Conservation (phyloP, 2,329 filamentous ascomycete genomes). For the Ophiostoma montium region DNA sequence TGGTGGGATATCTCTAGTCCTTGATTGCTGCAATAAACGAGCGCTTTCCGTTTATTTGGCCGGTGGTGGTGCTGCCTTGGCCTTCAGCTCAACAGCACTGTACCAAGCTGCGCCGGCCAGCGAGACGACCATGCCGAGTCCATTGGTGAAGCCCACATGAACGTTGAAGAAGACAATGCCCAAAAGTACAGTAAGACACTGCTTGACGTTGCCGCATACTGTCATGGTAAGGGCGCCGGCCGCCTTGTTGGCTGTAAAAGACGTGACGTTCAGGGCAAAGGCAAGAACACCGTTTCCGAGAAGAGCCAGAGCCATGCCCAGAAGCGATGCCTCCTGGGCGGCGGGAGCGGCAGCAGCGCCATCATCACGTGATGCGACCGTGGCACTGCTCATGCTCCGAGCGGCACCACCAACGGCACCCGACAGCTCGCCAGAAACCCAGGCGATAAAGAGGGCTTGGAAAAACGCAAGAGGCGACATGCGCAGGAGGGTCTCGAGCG, state of each 20-base stretch:
- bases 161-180: slow-evolving; percentile 40
- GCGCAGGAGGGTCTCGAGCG: slow-evolving; percentile 46
- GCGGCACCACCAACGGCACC: slow-evolving; percentile 14
- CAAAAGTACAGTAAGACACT: slow-evolving; percentile 39
- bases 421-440: slow-evolving; percentile 36
- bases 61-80: slow-evolving; percentile 5
- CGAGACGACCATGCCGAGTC: slow-evolving; percentile 40
- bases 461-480: slow-evolving; percentile 46
- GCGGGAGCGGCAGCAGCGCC: not conserved
- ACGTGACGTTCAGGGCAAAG: slow-evolving; percentile 41
- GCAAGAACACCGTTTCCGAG: slow-evolving; percentile 39
- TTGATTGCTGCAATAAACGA: not conserved
- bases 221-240: slow-evolving; percentile 45
- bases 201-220: slow-evolving; percentile 45
- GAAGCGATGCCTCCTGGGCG: slow-evolving; percentile 1
- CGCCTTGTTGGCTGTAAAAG: slow-evolving; percentile 43
- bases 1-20: not conserved
- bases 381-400: not conserved
- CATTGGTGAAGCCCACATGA: slow-evolving; percentile 35
- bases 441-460: slow-evolving; percentile 39
- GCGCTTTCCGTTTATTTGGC: not conserved
- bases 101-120: slow-evolving; percentile 42
- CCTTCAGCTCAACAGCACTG: slow-evolving; percentile 37
- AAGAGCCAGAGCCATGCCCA: slow-evolving; percentile 24
- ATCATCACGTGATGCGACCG: not conserved